A percentile compares a stretch with the other conserved stretches of the same genome.
Evolutionary conservation across 2,329 filamentous ascomycete genomes (phyloP).

Genomic region (Aotearoamyces nothofagi): DNA sequence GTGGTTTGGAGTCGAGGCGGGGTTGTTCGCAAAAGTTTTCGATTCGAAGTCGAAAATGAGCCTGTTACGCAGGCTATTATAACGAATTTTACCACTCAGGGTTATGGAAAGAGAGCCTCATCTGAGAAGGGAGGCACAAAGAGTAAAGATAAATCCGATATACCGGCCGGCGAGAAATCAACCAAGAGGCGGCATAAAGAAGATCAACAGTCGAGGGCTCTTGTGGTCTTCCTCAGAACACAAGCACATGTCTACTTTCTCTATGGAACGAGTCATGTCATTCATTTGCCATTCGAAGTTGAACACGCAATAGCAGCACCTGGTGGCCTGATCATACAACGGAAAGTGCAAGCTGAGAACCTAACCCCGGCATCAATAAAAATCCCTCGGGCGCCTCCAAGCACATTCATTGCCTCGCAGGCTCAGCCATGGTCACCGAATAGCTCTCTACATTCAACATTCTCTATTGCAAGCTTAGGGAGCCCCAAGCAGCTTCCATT

Average conservation of each 20-base stretch:
- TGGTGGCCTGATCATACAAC: conserved; percentile 71
- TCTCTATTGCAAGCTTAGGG: conserved; percentile 41
- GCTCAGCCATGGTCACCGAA: conserved; percentile 33
- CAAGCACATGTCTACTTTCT: conserved; percentile 92
- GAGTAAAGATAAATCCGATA: conserved; percentile 3
- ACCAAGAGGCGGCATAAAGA: conserved; percentile 13
- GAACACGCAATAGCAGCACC: conserved; percentile 74
- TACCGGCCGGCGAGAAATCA: conserved; percentile 8
- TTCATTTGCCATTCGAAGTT: conserved; percentile 91
- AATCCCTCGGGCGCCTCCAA: conserved; percentile 53
- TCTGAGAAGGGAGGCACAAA: conserved; percentile 1
- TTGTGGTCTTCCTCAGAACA: conserved; percentile 83
- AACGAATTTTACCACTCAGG: conserved; percentile 51
- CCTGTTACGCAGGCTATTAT: conserved; percentile 73
- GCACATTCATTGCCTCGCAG: conserved; percentile 68
- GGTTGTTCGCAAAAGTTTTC: conserved; percentile 72
- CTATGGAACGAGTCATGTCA: conserved; percentile 70
- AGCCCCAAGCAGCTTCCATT: conserved; percentile 38
- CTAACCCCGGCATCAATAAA: conserved; percentile 35
- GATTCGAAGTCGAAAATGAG: conserved; percentile 77
- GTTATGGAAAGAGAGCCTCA: not conserved
- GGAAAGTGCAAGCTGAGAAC: conserved; percentile 45
- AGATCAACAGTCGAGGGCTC: conserved; percentile 38
- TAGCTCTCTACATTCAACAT: conserved; percentile 32
- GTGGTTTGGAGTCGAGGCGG: conserved; percentile 85